Percentiles rank a stretch among this genome's conserved stretches.
Evolutionary conservation across 1,139 yeast species (phyloP).

Genomic region (Lodderomyces pseudojiufengensis): DNA sequence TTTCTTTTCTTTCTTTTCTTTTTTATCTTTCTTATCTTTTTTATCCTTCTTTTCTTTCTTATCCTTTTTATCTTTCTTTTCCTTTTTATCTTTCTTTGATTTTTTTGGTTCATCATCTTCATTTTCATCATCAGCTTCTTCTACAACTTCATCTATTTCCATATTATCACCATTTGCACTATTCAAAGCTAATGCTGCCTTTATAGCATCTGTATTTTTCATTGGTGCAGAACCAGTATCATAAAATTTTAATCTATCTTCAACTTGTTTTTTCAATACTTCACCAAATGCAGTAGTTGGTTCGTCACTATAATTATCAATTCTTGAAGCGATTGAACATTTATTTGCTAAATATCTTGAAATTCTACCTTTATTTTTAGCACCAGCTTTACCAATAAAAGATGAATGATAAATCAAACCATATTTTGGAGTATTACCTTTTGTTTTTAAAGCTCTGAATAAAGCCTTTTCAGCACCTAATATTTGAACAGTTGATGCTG

Average conservation of each 20-base stretch:
- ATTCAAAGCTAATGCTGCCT: slow-evolving; percentile 75
- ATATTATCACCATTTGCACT: slow-evolving; percentile 31
- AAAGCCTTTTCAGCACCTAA: slow-evolving; percentile 99
- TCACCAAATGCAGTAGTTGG: slow-evolving; percentile 86
- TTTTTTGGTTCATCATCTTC: slow-evolving; percentile 52
- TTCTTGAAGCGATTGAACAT: slow-evolving; percentile 98
- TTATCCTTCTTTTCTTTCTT: slow-evolving; percentile 55
- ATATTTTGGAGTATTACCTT: slow-evolving; percentile 97
- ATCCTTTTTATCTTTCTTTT: slow-evolving; percentile 52
- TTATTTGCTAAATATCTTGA: slow-evolving; percentile 98
- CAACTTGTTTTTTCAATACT: slow-evolving; percentile 92
- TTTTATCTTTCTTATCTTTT: slow-evolving; percentile 44
- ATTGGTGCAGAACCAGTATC: slow-evolving; percentile 96
- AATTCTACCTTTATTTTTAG: slow-evolving; percentile 97
- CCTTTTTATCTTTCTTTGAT: slow-evolving; percentile 54
- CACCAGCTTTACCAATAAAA: slow-evolving; percentile 94
- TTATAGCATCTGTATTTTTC: slow-evolving; percentile 92
- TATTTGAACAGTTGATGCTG: slow-evolving; percentile 98
- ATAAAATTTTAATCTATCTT: slow-evolving; percentile 93
- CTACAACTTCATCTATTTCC: slow-evolving; percentile 24
- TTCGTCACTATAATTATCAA: slow-evolving; percentile 90
- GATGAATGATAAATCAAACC: slow-evolving; percentile 97
- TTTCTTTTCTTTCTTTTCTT: slow-evolving; percentile 45
- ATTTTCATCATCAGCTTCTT: slow-evolving; percentile 48
- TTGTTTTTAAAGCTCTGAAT: slow-evolving; percentile 96